Percentiles rank a stretch among this genome's conserved stretches.
phyloP scores from a whole-genome alignment of 176 grass and related monocot species.

The Lolium multiflorum region DNA sequence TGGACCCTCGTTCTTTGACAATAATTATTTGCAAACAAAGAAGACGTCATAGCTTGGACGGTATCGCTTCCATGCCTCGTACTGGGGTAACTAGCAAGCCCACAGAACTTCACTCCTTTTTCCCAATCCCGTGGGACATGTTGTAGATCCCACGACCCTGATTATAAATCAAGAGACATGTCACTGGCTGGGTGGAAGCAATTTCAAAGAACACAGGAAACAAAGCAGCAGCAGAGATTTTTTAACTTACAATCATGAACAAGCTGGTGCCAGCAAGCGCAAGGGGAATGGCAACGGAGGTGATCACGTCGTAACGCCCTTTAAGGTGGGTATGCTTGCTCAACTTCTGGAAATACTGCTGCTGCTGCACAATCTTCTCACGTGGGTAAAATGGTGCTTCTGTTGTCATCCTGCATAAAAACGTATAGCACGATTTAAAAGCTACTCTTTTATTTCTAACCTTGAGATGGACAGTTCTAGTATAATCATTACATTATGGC shows the following conservation, averaged over 20 bases:
- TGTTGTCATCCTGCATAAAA: slow-evolving; percentile 63
- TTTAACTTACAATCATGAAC: slow-evolving; percentile 59
- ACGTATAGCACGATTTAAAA: neutral
- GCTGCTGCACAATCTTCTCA: slow-evolving; percentile 63
- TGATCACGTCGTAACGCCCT: slow-evolving; percentile 61
- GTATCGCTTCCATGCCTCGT: slow-evolving; percentile 28
- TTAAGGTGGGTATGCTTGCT: slow-evolving; percentile 69
- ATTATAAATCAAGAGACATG: neutral
- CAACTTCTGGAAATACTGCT: slow-evolving; percentile 56
- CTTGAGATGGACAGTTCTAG: neutral
- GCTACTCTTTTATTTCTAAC: neutral
- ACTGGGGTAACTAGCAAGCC: slow-evolving; percentile 16
- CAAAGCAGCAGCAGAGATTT: neutral
- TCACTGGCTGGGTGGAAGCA: neutral
- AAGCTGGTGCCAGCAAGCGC: slow-evolving; percentile 57
- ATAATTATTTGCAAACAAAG: slow-evolving; percentile 54
- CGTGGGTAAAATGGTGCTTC: slow-evolving; percentile 63
- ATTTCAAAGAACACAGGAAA: neutral
- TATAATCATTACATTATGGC: neutral
- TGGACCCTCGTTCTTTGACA: slow-evolving; percentile 13
- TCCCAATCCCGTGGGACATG: slow-evolving; percentile 66
- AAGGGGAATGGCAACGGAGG: slow-evolving; percentile 68
- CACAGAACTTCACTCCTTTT: slow-evolving; percentile 52
- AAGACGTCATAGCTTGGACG: neutral
- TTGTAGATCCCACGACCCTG: slow-evolving; percentile 70